Evolutionary conservation across 2,329 filamentous ascomycete species (phyloP).

Genomic region (Colletotrichum viniferum): DNA sequence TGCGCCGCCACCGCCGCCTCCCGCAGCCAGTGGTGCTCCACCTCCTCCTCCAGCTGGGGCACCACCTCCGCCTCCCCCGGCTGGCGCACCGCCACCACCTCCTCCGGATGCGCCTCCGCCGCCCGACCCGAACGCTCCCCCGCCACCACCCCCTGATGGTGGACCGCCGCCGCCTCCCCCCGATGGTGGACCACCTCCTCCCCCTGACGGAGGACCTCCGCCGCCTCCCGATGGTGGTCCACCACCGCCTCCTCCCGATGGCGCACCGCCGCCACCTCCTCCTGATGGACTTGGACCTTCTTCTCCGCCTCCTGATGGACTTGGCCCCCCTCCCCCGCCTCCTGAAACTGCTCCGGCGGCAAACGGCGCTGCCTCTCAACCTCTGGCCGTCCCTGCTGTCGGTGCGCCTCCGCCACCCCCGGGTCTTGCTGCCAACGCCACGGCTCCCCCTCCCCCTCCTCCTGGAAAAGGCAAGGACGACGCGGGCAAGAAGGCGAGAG

Average conservation of each 20-base stretch:
- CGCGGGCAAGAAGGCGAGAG: not conserved
- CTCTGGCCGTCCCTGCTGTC: not conserved
- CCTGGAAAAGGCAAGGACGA: slow-evolving; percentile 3
- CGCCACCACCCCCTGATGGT: not conserved
- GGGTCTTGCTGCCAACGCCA: not conserved
- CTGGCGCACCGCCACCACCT: not conserved
- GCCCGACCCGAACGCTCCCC: not conserved
- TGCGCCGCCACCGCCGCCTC: not conserved
- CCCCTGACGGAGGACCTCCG: not conserved
- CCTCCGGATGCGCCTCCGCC: not conserved
- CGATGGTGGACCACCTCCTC: not conserved
- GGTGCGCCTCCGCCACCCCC: not conserved
- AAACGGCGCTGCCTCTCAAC: not conserved
- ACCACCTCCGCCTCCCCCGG: not conserved
- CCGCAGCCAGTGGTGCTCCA: not conserved
- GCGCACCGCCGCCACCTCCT: not conserved
- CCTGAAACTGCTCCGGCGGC: not conserved
- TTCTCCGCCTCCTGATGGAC: not conserved
- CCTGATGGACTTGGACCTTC: not conserved
- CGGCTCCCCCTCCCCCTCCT: not conserved
- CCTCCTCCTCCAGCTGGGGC: not conserved
- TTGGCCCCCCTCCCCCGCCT: not conserved
- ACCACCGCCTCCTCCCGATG: not conserved
- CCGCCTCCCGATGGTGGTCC: not conserved
- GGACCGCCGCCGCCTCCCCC: not conserved